These are phyloP conservation scores for Phytophthora syringae DNA, from an alignment of 352 stramenopile species.

Conservation along the genomic window DNA sequence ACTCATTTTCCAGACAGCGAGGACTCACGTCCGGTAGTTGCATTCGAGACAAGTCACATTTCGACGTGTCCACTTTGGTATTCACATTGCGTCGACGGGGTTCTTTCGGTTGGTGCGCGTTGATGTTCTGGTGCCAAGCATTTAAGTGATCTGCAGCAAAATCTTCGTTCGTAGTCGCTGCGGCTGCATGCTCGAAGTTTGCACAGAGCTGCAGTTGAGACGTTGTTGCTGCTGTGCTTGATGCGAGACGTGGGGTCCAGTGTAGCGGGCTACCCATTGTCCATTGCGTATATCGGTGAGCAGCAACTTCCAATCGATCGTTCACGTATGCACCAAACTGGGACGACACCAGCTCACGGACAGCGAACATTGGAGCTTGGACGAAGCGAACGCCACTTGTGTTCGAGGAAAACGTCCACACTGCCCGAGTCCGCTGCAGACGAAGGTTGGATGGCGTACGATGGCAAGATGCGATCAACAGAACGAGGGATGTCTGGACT, in stretches of 20 bases:
- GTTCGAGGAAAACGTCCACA: constrained; percentile 19
- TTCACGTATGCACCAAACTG: constrained; percentile 25
- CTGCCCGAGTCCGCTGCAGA: constrained; percentile 12
- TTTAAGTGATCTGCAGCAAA: not conserved
- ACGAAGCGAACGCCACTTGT: not conserved
- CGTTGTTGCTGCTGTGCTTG: not conserved
- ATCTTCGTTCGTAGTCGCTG: not conserved
- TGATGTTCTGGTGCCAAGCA: not conserved
- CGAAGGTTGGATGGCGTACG: not conserved
- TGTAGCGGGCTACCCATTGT: constrained; percentile 6
- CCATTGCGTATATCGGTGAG: constrained; percentile 14
- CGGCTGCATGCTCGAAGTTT: no score
- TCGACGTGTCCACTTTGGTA: not conserved
- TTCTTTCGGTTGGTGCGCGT: not conserved
- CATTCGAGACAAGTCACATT: no score
- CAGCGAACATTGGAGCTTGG: constrained; percentile 2
- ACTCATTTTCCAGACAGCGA: no score
- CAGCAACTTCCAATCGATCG: constrained; percentile 20
- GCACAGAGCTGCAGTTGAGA: not conserved
- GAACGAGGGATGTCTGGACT: constrained; percentile 10
- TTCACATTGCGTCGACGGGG: not conserved
- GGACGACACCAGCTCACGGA: constrained; percentile 3
- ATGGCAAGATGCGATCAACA: not conserved
- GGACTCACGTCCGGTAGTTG: no score
- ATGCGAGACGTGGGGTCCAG: not conserved